A percentile compares a stretch with the other conserved stretches of the same genome.
Evolutionary conservation across 2,329 filamentous ascomycete genomes (phyloP).

Genomic region (Fusarium nelsonii): DNA sequence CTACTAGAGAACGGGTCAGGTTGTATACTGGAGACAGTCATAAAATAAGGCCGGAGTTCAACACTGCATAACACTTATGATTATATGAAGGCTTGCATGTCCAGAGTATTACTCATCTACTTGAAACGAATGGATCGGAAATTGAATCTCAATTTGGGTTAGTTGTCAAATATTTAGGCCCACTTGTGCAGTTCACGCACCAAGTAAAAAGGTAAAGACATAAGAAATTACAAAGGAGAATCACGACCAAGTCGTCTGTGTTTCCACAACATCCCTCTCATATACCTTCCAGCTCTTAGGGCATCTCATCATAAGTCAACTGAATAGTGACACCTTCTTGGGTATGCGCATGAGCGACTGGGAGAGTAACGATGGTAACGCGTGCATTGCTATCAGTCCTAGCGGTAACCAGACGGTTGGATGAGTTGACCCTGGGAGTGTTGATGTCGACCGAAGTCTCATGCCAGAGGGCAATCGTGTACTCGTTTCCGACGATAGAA

Average conservation of each 20-base stretch:
- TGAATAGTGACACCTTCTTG: conserved; percentile 20
- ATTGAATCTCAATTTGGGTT: too few species aligned
- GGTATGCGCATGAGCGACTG: conserved; percentile 28
- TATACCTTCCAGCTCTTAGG: not conserved
- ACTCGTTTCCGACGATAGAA: conserved; percentile 22
- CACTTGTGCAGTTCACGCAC: too few species aligned
- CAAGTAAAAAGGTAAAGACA: too few species aligned
- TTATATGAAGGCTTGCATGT: too few species aligned
- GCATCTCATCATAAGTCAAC: not conserved
- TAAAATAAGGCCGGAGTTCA: too few species aligned
- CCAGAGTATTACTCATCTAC: too few species aligned
- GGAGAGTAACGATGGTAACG: conserved; percentile 26
- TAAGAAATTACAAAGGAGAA: not conserved
- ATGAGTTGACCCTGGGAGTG: conserved; percentile 9
- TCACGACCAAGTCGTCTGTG: not conserved
- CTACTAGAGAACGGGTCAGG: too few species aligned
- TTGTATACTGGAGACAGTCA: too few species aligned
- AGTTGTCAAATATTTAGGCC: too few species aligned
- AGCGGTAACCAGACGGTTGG: conserved; percentile 1
- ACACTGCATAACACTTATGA: too few species aligned
- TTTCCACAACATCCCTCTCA: not conserved
- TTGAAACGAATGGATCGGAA: too few species aligned
- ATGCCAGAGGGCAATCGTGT: conserved; percentile 42
- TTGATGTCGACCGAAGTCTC: conserved; percentile 5
- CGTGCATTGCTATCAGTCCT: conserved; percentile 14